Base-by-base conservation (phyloP, 495 filamentous ascomycete genomes). In the Aspergillus cavernicola region DNA sequence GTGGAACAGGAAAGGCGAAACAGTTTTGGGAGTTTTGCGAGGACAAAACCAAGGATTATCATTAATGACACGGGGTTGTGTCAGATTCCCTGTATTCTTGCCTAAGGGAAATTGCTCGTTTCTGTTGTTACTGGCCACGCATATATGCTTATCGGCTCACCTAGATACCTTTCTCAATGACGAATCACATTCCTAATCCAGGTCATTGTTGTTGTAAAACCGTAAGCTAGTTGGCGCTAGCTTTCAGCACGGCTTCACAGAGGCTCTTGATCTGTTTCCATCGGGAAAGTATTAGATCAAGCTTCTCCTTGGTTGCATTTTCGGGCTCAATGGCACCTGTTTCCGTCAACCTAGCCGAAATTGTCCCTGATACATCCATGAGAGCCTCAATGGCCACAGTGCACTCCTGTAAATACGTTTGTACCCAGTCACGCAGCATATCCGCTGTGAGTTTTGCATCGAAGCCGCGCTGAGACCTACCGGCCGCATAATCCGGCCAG, bases 251-350 rank as follows among this genome's bases (percentile, higher is more conserved):
- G 20, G 32, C 38, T 15, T 66, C 55, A 31, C 70, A 60, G 35
- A 77, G 39, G 2, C 39, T 35, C 33, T 57, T 55, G 15, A 79
- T 77, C 53, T 78, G 75, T 28, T 54, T 65, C 76, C 76, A 79
- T 24, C 76, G 63, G 19, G 62, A 55, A 0, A 66, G 23, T 36
- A 77, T 41, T 19, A 66, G 35, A 9, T 62, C 61, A 54, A 61
- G 22, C 45, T 55, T 54, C 37, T 57, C 48, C 5, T 37, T 51
- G n/a, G 54, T 52, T 26, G 15, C 45, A 26, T 69, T 54, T 3
- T 66, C 48, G 5, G 58, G 29, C 20, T 20, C 42, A 19, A 6
- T 24, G 4, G 6, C 8, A 8, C 5, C 23, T 26, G 40, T 26
- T 43, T 53, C 16, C 18, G n/a, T n/a, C n/a, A n/a, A n/a, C n/a